These are phyloP conservation scores for Scheffersomyces titani DNA, from an alignment of 1,139 yeast species.

Conservation along the genomic window DNA sequence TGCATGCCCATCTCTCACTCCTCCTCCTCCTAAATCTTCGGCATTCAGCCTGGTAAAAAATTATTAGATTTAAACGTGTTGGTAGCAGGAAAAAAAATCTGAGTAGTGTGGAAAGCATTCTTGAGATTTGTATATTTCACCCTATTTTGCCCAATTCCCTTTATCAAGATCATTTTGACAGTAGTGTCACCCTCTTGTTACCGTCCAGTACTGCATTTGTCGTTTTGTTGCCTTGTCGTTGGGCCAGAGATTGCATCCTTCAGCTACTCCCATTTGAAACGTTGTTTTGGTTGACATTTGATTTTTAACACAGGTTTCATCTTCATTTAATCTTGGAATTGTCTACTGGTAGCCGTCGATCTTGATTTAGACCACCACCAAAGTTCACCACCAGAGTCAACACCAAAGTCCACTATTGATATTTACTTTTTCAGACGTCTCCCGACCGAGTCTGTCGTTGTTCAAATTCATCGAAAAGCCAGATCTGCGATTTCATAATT, in stretches of 20 bases:
- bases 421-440: not conserved
- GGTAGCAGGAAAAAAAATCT: not conserved
- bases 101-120: not conserved
- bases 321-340: not conserved
- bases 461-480: not conserved
- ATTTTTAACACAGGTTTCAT: not conserved
- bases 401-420: not conserved
- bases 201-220: not conserved
- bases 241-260: not conserved
- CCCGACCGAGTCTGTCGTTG: not conserved
- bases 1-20: not conserved
- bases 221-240: not conserved
- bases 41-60: not conserved
- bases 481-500: not conserved
- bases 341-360: not conserved
- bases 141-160: not conserved
- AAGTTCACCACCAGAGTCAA: too few relatives aligned
- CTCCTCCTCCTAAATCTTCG: not conserved
- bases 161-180: not conserved
- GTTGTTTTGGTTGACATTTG: not conserved
- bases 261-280: not conserved
- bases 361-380: not conserved
- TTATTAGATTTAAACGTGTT: not conserved
- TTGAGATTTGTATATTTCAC: not conserved
- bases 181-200: not conserved